These are phyloP conservation scores for Thymus mandschuricus DNA, from an alignment of 257 asterid species.

Conservation along the genomic window DNA sequence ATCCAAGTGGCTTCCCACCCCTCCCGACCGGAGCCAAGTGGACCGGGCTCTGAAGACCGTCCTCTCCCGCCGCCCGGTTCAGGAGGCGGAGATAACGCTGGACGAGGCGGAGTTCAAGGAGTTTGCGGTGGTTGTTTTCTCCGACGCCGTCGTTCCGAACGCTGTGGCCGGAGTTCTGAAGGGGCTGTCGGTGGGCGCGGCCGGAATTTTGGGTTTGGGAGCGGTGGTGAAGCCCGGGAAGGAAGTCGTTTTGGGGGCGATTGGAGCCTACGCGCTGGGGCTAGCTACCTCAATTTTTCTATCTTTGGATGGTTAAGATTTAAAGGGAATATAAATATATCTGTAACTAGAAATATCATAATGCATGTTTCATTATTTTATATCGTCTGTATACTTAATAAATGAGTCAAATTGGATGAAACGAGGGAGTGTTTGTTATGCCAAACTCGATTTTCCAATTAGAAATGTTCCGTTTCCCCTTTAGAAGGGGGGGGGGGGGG, in stretches of 20 bases:
- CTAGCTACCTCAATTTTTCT: constrained; percentile 54
- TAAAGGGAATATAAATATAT: background rate
- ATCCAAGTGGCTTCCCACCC: constrained; percentile 62
- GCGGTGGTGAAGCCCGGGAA: constrained; percentile 56
- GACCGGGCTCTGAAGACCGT: constrained; percentile 54
- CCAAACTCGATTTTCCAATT: no score
- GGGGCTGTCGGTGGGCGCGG: constrained; percentile 65
- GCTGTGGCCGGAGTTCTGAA: constrained; percentile 55
- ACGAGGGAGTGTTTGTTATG: no score
- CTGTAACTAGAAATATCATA: no score
- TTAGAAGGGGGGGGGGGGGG: no score
- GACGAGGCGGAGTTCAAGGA: constrained; percentile 56
- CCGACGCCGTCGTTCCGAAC: constrained; percentile 51
- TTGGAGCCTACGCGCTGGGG: constrained; percentile 82
- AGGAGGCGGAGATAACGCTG: constrained; percentile 39
- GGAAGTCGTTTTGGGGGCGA: constrained; percentile 60
- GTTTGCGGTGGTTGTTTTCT: constrained; percentile 55
- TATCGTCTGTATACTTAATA: no score
- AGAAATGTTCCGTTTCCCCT: no score
- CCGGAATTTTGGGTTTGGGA: constrained; percentile 73
- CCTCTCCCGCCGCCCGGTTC: constrained; percentile 39
- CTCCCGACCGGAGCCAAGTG: constrained; percentile 63
- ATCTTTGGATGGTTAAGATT: constrained; percentile 35
- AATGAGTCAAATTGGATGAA: no score
- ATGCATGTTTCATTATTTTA: no score